Evolutionary conservation across 352 stramenopile species (phyloP), one percentile per base, ranked within the genome.

Genomic region (Phytophthora aleatoria): DNA sequence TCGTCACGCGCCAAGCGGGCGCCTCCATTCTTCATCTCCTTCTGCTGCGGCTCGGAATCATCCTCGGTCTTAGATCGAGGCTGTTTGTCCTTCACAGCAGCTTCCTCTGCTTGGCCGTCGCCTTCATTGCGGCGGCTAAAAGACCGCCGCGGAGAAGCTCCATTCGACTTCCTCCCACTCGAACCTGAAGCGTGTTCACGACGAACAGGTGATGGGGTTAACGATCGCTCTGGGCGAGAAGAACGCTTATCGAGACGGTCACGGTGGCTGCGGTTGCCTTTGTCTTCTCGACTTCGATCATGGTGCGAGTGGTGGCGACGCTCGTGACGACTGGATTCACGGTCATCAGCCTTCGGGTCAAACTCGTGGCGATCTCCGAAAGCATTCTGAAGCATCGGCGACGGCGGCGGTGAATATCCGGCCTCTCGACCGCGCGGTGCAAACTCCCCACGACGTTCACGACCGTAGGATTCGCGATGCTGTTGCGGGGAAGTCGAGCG

Each of bases 181-280:
- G 69, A 77, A 26, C 44, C 57, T 16, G 69, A 73, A 27, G 51
- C 30, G 15, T 62, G 63, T 13, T 67, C 64, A 56, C 69, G 72
- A 28, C 64, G 70, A 16, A 74, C 44, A 33, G 77, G 76, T 13
- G 77, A 87, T 36, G 76, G 76, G 4, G 77, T 79, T 39, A 73
- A 43, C 24, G 76, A 82, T 7, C 62, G 71, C 15, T 74, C 61
- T 16, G 39, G 16, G 45, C 64, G 69, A 48, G 69, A 70, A 13
- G 48, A 65, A 49, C 67, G 73, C 33, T 74, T 81, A 12, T 76
- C 58, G 11, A 62, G 67, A 26, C 41, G 53, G 2, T 77, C 68
- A 55, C 62, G 63, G 27, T 81, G 72, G 27, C 57, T 69, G 16
- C 61, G 67, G 45, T 71, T 64, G 20, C 57, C 50, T 41, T 81